phyloP scores from a whole-genome alignment of 345 rosid species.

The Brassica rapa region DNA sequence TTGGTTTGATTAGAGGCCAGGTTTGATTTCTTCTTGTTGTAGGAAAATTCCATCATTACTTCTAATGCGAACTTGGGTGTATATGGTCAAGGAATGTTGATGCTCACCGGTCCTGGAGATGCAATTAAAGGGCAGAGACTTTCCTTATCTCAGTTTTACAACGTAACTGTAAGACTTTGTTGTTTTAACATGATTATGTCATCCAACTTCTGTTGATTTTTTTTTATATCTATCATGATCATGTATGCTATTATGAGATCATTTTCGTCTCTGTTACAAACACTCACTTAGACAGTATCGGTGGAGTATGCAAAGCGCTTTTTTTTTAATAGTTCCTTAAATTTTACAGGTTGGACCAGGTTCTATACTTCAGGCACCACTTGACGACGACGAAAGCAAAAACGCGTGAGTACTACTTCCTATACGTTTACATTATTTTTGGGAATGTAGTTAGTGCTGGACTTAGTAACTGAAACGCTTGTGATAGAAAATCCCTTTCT shows the following conservation, averaged over 20 bases:
- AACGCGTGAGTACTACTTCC: constrained; percentile 71
- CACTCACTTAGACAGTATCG: background rate
- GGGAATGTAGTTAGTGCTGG: constrained; percentile 4
- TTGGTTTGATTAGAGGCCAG: constrained; percentile 22
- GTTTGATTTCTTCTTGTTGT: constrained; percentile 40
- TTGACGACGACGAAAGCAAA: constrained; percentile 71
- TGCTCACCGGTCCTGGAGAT: constrained; percentile 83
- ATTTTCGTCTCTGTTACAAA: constrained; percentile 14
- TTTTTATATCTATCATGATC: constrained; percentile 8
- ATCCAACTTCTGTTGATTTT: constrained; percentile 21
- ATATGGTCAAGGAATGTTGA: constrained; percentile 91
- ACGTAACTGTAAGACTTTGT: constrained; percentile 74
- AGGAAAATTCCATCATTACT: constrained; percentile 80
- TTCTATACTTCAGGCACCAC: constrained; percentile 83
- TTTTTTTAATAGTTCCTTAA: constrained; percentile 24
- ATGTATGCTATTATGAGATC: constrained; percentile 15
- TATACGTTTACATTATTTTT: constrained; percentile 22
- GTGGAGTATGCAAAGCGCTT: constrained; percentile 16
- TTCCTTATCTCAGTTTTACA: constrained; percentile 88
- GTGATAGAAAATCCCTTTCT: background rate
- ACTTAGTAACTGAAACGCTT: constrained; percentile 9
- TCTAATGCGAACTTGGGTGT: constrained; percentile 87
- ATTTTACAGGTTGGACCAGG: constrained; percentile 81
- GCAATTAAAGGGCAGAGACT: constrained; percentile 93
- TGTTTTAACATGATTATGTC: constrained; percentile 6